Evolutionary conservation across 306 rosid species (phyloP), one percentile per base, ranked within the genome.

Genomic region (Cyamopsis tetragonoloba): DNA sequence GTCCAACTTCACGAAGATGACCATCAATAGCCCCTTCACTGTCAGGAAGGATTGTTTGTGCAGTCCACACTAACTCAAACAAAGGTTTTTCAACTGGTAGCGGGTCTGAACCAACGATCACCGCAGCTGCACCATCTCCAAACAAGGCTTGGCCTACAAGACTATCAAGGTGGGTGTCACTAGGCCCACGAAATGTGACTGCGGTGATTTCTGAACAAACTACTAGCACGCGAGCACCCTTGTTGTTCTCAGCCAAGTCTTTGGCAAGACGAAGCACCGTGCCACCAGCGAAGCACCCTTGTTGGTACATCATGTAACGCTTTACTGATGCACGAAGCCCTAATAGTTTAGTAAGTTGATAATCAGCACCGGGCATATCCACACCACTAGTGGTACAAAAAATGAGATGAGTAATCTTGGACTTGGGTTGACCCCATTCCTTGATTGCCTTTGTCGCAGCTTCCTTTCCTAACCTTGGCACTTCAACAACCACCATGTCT

Each of bases 261-360:
- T 71, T 71, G 4, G 76, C 76, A 5, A 71, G 4, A 35, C 69
- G 76, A 14, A 71, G 76, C 0, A 71, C 69, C 2, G 69, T 71
- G 27, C 76, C 76, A 71, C 69, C 62, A 4, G 76, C 69, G 12
- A 59, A 63, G 15, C 77, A 73, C 2, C 71, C 78, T 64, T 63
- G 78, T 24, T 75, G 74, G 70, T 75, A 75, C 80, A 75, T 66
- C 80, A 75, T 75, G 61, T 56, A 66, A 46, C 70, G 79, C 19
- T 75, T 75, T 11, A 75, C 74, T 0, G 46, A 67, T 4, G 74
- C 55, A 18, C 69, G 69, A 27, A 75, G 74, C 1, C 63, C 74
- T 0, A 67, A 3, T n/a, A 75, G 74, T 51, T 66, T 75, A 0
- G 79, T 67, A 26, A 75, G 70, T 9, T 75, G 74, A 18, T 75